Base-by-base conservation (phyloP, 495 filamentous ascomycete species). In the Filosporella fistucella region DNA sequence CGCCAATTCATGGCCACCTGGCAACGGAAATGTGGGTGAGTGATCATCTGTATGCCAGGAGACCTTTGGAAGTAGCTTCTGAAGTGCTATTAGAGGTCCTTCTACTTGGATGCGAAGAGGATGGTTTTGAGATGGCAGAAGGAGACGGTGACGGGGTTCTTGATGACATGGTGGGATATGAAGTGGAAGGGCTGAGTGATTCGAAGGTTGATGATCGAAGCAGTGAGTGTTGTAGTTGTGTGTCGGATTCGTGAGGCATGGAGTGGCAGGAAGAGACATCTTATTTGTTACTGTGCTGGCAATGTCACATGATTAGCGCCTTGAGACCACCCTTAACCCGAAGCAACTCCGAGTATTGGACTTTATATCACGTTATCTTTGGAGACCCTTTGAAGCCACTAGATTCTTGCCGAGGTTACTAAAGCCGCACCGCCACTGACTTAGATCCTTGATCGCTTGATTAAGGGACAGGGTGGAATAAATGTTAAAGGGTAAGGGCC, bases 1-100 rank as follows among this genome's bases (percentile, higher is more conserved):
- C 21, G 63, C 59, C 38, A 66, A 48, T 51, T 61, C 52, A 17
- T 49, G 55, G 33, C 61, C 59, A 38, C 54, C 59, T 40, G 47
- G 47, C 37, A 61, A 47, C 23, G 62, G 59, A 52, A 66, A 66
- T 21, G 7, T 29, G 13, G 7, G 44, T 24, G 53, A 48, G 13
- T 26, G 13, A 42, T 45, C 23, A 43, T 3, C 34, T 16, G 56
- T 37, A 49, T 45, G 57, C 55, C 58, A 63, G n/a, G 40, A 38
- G 0, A 58, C 48, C 49, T 53, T 16, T 48, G 54, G 61, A 21
- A 62, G 52, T n/a, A 66, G 59, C 33, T 50, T 53, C 41, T 57
- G 18, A 45, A 66, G 52, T 20, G 54, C 52, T 46, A 62, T 16
- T 13, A 63, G 41, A 2, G 59, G 63, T 36, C 61, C 59, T 55